Percentiles rank a stretch among this genome's conserved stretches.
Conservation (phyloP, 306 rosid species). For the Vigna unguiculata region DNA sequence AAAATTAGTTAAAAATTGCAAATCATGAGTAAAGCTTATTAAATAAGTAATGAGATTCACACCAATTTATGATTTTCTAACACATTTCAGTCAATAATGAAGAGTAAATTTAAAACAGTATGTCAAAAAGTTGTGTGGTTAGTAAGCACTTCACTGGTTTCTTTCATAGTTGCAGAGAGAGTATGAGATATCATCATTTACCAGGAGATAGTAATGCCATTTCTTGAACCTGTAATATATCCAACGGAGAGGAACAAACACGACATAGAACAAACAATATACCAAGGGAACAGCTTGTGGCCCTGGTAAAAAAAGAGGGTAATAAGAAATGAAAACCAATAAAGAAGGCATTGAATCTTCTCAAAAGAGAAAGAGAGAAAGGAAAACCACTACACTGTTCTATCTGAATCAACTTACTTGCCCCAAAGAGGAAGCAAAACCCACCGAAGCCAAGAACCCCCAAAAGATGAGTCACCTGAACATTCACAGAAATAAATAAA, state of each 20-base stretch:
- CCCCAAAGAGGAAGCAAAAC: slow-evolving; percentile 85
- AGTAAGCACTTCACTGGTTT: background rate
- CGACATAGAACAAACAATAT: slow-evolving; percentile 75
- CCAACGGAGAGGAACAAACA: slow-evolving; percentile 93
- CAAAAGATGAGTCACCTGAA: slow-evolving; percentile 75
- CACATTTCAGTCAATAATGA: no score
- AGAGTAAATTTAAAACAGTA: background rate
- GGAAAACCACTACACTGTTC: background rate
- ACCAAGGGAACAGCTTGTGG: slow-evolving; percentile 81
- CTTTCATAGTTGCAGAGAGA: background rate
- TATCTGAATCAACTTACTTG: slow-evolving; percentile 64
- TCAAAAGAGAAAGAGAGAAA: background rate
- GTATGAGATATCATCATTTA: slow-evolving; percentile 45
- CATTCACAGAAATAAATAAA: background rate
- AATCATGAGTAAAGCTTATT: background rate
- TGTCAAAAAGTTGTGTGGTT: background rate
- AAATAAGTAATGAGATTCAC: background rate
- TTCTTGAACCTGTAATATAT: slow-evolving; percentile 88
- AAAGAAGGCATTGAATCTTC: background rate
- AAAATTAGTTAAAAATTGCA: background rate
- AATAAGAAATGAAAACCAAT: slow-evolving; percentile 11
- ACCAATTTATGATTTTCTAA: no score
- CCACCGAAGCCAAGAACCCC: slow-evolving; percentile 89
- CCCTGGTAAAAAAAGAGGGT: slow-evolving; percentile 53
- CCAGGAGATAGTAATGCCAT: slow-evolving; percentile 97